A percentile compares a stretch with the other conserved stretches of the same genome.
phyloP scores from a whole-genome alignment of 495 filamentous ascomycete genomes.

The Tricharina praecox region DNA sequence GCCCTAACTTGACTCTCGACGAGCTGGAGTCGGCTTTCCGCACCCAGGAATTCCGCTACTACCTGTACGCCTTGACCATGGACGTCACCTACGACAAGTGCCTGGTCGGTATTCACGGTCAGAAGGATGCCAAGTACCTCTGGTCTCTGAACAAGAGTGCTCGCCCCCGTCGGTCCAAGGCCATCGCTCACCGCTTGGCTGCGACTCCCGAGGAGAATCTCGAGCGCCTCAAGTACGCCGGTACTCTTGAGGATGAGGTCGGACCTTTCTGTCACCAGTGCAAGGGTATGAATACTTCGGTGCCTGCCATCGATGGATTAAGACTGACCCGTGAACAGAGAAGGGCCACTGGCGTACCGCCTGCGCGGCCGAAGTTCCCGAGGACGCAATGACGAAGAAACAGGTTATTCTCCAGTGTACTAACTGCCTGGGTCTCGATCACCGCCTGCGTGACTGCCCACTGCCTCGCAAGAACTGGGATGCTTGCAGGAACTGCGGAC shows the following conservation, averaged over 20 bases:
- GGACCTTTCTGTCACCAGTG: conserved; percentile 44
- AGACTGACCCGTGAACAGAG: conserved; percentile 15
- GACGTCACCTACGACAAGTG: conserved; percentile 43
- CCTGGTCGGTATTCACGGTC: conserved; percentile 71
- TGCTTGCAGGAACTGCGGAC: conserved; percentile 67
- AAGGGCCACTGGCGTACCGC: conserved; percentile 26
- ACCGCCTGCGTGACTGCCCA: conserved; percentile 54
- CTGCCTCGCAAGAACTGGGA: conserved; percentile 21
- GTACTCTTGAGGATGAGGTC: conserved; percentile 40
- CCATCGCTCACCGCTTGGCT: conserved; percentile 40
- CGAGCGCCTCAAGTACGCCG: conserved; percentile 42
- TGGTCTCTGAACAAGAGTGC: conserved; percentile 49
- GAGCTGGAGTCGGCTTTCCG: conserved; percentile 66
- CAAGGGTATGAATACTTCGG: conserved; percentile 39
- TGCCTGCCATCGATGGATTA: too few species aligned
- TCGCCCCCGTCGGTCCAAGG: conserved; percentile 46
- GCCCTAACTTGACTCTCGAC: conserved; percentile 44
- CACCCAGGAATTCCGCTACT: conserved; percentile 40
- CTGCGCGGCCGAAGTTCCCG: conserved; percentile 34
- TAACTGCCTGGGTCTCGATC: conserved; percentile 55
- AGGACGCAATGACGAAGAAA: conserved; percentile 50
- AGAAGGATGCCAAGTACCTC: conserved; percentile 54
- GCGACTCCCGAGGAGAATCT: conserved; percentile 40
- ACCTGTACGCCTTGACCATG: conserved; percentile 61
- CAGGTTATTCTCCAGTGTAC: conserved; percentile 52